These are phyloP conservation scores for Saxispiralis lemnorum DNA, from an alignment of 495 filamentous ascomycete genomes.

Conservation along the genomic window DNA sequence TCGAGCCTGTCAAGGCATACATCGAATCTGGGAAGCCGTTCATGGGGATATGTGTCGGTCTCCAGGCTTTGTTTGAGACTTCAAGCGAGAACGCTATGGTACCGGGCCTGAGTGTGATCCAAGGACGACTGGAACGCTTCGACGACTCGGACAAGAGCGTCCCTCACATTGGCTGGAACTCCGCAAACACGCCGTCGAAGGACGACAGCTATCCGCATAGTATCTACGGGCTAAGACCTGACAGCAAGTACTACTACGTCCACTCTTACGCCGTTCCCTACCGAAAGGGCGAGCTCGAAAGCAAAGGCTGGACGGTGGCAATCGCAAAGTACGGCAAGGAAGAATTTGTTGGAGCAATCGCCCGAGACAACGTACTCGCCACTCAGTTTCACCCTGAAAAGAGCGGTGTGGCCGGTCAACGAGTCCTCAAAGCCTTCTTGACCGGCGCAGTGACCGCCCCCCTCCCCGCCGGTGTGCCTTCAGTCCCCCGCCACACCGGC, in stretches of 20 bases:
- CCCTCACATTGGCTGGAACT: conserved; percentile 97
- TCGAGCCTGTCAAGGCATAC: conserved; percentile 60
- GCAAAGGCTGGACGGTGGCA: conserved; percentile 72
- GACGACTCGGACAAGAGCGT: conserved; percentile 64
- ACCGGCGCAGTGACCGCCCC: conserved; percentile 39
- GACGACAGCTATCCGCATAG: conserved; percentile 28
- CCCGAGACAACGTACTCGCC: conserved; percentile 65
- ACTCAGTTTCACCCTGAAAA: conserved; percentile 98
- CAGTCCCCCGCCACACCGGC: conserved; percentile 32
- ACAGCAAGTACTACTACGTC: conserved; percentile 95
- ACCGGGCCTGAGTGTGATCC: conserved; percentile 57
- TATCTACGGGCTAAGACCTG: conserved; percentile 57
- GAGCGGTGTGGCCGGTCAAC: conserved; percentile 71
- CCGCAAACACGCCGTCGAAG: conserved; percentile 40
- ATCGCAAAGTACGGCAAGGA: conserved; percentile 75
- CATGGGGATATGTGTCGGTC: conserved; percentile 91
- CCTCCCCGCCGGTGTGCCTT: conserved; percentile 20
- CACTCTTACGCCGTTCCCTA: conserved; percentile 85
- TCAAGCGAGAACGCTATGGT: conserved; percentile 59
- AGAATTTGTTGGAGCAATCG: conserved; percentile 80
- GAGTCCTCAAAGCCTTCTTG: conserved; percentile 71
- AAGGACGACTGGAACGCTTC: conserved; percentile 56
- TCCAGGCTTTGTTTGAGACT: conserved; percentile 75
- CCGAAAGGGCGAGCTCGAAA: conserved; percentile 47
- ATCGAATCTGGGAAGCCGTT: conserved; percentile 82